phyloP scores from a whole-genome alignment of 805 yeast genomes.

The Clavispora santaluciae region DNA sequence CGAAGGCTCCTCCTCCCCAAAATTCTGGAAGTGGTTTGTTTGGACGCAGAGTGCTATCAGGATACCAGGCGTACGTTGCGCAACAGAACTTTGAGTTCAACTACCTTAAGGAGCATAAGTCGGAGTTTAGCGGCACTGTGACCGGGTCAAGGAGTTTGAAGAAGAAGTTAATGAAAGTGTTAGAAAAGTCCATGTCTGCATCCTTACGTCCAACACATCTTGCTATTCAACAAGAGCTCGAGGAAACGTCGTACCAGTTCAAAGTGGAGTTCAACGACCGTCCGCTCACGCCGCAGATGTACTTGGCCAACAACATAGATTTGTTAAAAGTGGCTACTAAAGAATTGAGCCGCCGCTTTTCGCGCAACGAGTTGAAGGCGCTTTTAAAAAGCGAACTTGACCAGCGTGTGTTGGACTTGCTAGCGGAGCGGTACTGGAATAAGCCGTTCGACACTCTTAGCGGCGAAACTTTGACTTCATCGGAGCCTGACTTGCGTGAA shows the following conservation, averaged over 20 bases:
- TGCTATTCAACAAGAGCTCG: constrained; percentile 84
- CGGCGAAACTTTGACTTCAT: constrained; percentile 4
- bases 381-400: constrained; percentile 80
- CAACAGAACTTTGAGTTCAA: constrained; percentile 54
- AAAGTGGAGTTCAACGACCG: constrained; percentile 97
- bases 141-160: constrained; percentile 75
- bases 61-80: constrained; percentile 60
- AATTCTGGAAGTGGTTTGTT: constrained; percentile 34
- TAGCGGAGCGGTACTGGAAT: constrained; percentile 94
- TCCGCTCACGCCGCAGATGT: constrained; percentile 88
- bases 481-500: constrained; percentile 50
- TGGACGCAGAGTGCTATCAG: constrained; percentile 40
- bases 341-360: constrained; percentile 77
- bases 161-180: constrained; percentile 74
- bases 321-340: constrained; percentile 79
- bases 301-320: constrained; percentile 88
- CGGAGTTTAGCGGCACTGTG: constrained; percentile 55
- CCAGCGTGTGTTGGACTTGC: constrained; percentile 78
- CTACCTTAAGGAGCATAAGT: constrained; percentile 62
- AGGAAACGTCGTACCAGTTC: constrained; percentile 86
- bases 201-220: constrained; percentile 83
- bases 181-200: constrained; percentile 87
- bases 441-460: constrained; percentile 35
- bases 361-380: constrained; percentile 75
- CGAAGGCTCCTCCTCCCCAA: constrained; percentile 56